Conservation (phyloP, 306 rosid species). For the Trifolium repens region DNA sequence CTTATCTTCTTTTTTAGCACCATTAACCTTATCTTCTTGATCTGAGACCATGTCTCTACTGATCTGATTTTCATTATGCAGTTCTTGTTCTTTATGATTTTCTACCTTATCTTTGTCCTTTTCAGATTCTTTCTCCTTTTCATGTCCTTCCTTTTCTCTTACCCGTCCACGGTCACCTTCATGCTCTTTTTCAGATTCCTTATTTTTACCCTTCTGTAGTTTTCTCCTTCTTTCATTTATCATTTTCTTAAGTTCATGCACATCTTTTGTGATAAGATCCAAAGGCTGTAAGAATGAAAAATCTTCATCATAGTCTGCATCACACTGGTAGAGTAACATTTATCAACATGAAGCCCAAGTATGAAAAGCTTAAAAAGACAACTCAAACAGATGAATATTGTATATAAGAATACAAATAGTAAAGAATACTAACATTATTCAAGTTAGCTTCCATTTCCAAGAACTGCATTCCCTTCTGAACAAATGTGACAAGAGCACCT, state of each 20-base stretch:
- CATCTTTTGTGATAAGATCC: constrained; percentile 94
- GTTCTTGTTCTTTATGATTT: constrained; percentile 65
- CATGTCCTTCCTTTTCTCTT: constrained; percentile 78
- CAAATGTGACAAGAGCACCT: constrained; percentile 79
- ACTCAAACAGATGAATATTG: constrained; percentile 44
- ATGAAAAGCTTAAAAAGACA: constrained; percentile 33
- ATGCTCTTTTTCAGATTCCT: constrained; percentile 67
- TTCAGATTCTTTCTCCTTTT: constrained; percentile 66
- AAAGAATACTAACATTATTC: constrained; percentile 80
- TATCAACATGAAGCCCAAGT: constrained; percentile 57
- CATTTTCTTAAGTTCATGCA: constrained; percentile 75
- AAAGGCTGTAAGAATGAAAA: constrained; percentile 90
- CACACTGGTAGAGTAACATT: constrained; percentile 82
- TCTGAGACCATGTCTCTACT: constrained; percentile 36
- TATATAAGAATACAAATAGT: constrained; percentile 32
- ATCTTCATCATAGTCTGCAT: constrained; percentile 88
- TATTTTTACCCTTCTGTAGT: constrained; percentile 66
- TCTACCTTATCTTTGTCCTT: constrained; percentile 68
- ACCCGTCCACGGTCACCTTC: constrained; percentile 67
- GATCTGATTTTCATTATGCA: constrained; percentile 44
- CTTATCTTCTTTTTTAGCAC: constrained; percentile 1
- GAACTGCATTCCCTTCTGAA: constrained; percentile 95
- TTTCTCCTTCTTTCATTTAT: constrained; percentile 73
- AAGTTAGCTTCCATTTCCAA: constrained; percentile 99
- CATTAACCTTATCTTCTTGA: constrained; percentile 43